These are phyloP conservation scores for Pseudozyma pruni DNA, from an alignment of 1,284 basidiomycete species.

Conservation along the genomic window DNA sequence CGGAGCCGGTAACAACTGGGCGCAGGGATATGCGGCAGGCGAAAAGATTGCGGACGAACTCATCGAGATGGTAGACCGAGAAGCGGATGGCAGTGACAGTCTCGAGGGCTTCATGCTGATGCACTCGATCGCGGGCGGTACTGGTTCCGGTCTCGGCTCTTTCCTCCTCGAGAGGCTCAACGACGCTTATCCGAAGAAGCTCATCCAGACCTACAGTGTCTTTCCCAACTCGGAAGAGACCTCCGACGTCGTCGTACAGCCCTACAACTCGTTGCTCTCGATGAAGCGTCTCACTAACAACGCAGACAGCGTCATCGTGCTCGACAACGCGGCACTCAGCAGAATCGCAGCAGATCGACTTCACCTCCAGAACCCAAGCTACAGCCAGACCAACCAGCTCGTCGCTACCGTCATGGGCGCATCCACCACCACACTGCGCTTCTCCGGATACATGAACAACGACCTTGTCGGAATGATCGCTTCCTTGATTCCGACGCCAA, in stretches of 20 bases:
- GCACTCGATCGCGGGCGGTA: conserved; percentile 98
- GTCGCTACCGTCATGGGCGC: conserved; percentile 73
- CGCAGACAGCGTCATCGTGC: conserved; percentile 94
- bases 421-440: conserved; percentile 94
- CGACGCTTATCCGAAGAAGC: conserved; percentile 98
- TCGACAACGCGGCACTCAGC: conserved; percentile 94
- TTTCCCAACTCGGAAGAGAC: conserved; percentile 80
- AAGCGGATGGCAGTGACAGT: conserved; percentile 97
- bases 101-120: conserved; percentile 99
- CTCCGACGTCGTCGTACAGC: conserved; percentile 77
- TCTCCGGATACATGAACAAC: conserved; percentile 99
- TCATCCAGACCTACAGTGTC: conserved; percentile 98
- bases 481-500: conserved; percentile 95
- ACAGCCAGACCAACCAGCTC: conserved; percentile 73
- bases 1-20: conserved; percentile 99
- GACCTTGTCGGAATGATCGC: conserved; percentile 93
- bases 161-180: conserved; percentile 95
- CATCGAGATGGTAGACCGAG: conserved; percentile 98
- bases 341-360: conserved; percentile 91
- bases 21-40: conserved; percentile 84
- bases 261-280: conserved; percentile 94
- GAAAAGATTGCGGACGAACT: conserved; percentile 95
- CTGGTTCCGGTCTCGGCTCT: conserved; percentile 96
- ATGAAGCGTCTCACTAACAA: conserved; percentile 94
- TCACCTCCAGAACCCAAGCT: conserved; percentile 88